phyloP scores from a whole-genome alignment of 148 eudicot species.

The Amaranthus palmeri region DNA sequence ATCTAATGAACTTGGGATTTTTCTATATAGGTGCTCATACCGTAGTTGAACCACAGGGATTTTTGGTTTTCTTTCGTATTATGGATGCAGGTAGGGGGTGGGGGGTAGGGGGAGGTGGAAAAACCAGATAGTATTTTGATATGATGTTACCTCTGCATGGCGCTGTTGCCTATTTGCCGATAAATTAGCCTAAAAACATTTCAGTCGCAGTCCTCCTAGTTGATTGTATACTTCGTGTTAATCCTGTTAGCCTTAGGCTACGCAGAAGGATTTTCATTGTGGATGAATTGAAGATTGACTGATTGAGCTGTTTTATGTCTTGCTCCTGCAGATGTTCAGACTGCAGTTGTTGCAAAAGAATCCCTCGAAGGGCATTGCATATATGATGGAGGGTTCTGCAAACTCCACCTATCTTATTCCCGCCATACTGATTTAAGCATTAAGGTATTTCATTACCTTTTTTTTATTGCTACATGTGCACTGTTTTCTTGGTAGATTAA shows the following conservation, averaged over 20 bases:
- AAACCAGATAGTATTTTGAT: background rate
- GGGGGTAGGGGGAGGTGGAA: no score
- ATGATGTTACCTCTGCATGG: background rate
- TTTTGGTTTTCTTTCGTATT: background rate
- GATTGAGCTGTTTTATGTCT: background rate
- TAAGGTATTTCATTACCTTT: constrained; percentile 44
- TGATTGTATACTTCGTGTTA: no score
- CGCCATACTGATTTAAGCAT: constrained; percentile 97
- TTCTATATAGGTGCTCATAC: no score
- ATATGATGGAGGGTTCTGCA: constrained; percentile 97
- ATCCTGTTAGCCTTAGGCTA: no score
- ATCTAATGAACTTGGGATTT: no score
- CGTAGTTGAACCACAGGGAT: no score
- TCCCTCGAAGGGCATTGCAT: constrained; percentile 96
- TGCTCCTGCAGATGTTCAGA: constrained; percentile 67
- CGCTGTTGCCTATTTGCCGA: background rate
- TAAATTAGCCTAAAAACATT: background rate
- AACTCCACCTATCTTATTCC: constrained; percentile 88
- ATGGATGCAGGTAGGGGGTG: no score
- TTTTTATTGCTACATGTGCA: background rate
- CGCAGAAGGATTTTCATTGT: background rate
- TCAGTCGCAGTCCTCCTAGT: background rate
- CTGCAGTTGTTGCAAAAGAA: constrained; percentile 91
- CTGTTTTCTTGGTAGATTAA: background rate
- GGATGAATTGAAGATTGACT: background rate